Conservation (phyloP, 2,329 filamentous ascomycete species). For the Epichloe sibirici region DNA sequence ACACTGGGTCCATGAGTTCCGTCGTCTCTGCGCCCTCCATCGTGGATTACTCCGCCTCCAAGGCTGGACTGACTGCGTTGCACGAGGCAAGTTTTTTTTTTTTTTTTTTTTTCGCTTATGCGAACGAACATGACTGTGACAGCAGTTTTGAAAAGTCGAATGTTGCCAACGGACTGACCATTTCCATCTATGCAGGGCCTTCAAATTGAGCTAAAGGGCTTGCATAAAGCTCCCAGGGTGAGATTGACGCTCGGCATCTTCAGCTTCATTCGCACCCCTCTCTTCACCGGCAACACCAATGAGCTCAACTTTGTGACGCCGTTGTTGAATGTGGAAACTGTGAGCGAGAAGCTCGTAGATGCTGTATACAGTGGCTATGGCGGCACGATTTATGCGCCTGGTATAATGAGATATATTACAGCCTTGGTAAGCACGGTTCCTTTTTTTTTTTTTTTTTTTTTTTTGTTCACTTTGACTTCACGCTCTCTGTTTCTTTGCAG, state of each 20-base stretch:
- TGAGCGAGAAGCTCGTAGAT: slow-evolving; percentile 17
- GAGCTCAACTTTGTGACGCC: slow-evolving; percentile 18
- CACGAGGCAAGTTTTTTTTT: too few species aligned
- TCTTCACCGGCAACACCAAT: slow-evolving; percentile 15
- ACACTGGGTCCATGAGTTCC: slow-evolving; percentile 45
- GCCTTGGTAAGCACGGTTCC: slow-evolving; percentile 13
- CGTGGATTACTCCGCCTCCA: slow-evolving; percentile 47
- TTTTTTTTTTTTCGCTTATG: neutral
- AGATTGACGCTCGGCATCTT: slow-evolving; percentile 18
- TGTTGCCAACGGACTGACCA: too few species aligned
- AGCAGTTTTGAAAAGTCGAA: too few species aligned
- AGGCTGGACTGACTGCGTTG: slow-evolving; percentile 25
- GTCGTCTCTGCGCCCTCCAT: slow-evolving; percentile 40
- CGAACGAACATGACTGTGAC: too few species aligned
- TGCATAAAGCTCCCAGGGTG: slow-evolving; percentile 17
- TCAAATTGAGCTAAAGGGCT: slow-evolving; percentile 17
- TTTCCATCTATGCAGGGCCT: slow-evolving; percentile 12
- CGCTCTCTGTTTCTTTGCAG: neutral
- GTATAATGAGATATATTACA: slow-evolving; percentile 14
- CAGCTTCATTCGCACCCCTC: slow-evolving; percentile 21
- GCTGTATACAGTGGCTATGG: slow-evolving; percentile 20
- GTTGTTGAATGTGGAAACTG: slow-evolving; percentile 20
- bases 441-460: neutral
- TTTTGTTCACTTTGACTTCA: neutral
- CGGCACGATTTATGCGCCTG: slow-evolving; percentile 18